These are phyloP conservation scores for Bocquillonia castaneifolia DNA, from an alignment of 441 rosid species.

Conservation along the genomic window DNA sequence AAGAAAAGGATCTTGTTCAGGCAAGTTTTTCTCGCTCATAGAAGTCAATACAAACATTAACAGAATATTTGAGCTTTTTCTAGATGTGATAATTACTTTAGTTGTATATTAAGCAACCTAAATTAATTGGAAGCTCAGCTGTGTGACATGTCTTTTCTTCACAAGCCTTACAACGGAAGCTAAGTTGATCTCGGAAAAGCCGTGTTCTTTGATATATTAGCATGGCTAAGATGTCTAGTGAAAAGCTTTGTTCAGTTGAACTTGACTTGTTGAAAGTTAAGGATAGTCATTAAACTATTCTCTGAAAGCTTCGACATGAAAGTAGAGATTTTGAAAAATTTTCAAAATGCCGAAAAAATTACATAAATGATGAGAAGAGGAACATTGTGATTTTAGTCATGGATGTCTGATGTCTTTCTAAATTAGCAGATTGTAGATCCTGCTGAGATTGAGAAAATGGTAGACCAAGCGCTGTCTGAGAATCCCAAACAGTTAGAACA, in stretches of 20 bases:
- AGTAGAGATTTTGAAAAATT: not conserved
- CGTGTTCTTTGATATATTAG: not conserved
- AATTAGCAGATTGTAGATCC: slow-evolving; percentile 69
- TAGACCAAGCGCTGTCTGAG: slow-evolving; percentile 60
- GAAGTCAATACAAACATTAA: not conserved
- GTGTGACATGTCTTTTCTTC: not conserved
- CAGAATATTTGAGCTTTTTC: not conserved
- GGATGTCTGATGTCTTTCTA: slow-evolving; percentile 23
- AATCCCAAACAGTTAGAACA: slow-evolving; percentile 85
- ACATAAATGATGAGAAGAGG: not conserved
- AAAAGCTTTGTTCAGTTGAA: not conserved
- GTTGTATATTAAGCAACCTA: not conserved
- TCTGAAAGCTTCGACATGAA: not conserved
- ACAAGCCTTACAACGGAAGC: no score
- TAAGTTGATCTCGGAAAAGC: not conserved
- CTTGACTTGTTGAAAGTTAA: not conserved
- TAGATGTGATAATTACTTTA: not conserved
- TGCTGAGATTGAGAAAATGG: slow-evolving; percentile 72
- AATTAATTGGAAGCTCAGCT: not conserved
- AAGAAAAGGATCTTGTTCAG: slow-evolving; percentile 85
- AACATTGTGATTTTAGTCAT: not conserved
- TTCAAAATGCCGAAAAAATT: not conserved
- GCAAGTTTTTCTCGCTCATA: slow-evolving; percentile 38
- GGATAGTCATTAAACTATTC: not conserved
- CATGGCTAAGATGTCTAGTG: not conserved